These are phyloP conservation scores for Avicennia marina DNA, from an alignment of 257 asterid genomes.

Conservation along the genomic window DNA sequence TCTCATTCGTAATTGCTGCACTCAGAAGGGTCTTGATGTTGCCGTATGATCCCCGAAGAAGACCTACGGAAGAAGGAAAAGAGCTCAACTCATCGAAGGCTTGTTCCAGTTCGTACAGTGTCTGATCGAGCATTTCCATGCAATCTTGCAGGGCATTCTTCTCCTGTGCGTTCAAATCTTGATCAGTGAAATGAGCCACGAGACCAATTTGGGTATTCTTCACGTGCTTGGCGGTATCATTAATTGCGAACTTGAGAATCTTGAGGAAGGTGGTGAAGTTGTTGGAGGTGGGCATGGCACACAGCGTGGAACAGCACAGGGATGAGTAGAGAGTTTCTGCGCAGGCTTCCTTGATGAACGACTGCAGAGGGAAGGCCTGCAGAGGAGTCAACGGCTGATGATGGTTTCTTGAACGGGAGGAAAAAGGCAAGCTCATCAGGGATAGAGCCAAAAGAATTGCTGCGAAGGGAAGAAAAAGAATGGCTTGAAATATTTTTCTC, in stretches of 20 bases:
- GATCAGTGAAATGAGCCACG: conserved; percentile 24
- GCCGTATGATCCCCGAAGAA: conserved; percentile 28
- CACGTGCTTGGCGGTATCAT: conserved; percentile 26
- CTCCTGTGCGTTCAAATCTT: conserved; percentile 31
- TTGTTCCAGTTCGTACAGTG: conserved; percentile 39
- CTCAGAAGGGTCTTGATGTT: conserved; percentile 52
- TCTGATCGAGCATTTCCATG: conserved; percentile 56
- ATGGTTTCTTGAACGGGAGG: background rate
- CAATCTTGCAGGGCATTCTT: conserved; percentile 50
- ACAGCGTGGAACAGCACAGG: conserved; percentile 34
- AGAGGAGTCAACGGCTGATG: background rate
- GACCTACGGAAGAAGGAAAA: conserved; percentile 16
- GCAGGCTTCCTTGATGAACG: conserved; percentile 45
- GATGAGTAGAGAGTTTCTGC: conserved; percentile 35
- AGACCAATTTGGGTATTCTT: conserved; percentile 7
- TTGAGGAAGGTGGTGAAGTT: conserved; percentile 21
- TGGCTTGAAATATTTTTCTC: conserved; percentile 9
- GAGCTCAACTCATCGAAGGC: conserved; percentile 33
- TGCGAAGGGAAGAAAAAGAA: conserved; percentile 23
- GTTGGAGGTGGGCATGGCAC: conserved; percentile 20
- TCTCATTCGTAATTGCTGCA: conserved; percentile 65
- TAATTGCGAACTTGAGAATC: conserved; percentile 32
- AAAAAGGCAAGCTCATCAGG: conserved; percentile 9
- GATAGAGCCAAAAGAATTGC: conserved; percentile 24
- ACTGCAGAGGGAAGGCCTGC: conserved; percentile 6